phyloP scores from a whole-genome alignment of 768 basidiomycete species.

The Stropharia rugosoannulata region DNA sequence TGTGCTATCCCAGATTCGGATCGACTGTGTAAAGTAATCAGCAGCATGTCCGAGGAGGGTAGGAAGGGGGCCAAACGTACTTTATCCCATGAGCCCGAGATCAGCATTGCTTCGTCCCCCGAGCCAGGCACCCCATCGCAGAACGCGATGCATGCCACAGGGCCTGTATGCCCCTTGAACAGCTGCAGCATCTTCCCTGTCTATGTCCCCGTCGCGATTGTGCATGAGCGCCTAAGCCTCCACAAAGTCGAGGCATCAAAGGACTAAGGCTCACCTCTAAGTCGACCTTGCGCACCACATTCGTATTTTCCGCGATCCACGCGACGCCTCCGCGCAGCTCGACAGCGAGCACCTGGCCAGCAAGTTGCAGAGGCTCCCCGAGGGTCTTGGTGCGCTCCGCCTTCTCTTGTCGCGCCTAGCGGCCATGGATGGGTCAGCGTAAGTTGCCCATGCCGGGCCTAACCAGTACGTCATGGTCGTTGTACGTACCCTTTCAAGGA shows the following conservation, averaged over 20 bases:
- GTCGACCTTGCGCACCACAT: conserved; percentile 69
- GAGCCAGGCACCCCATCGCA: conserved; percentile 40
- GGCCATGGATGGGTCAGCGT: not conserved
- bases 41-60: not conserved
- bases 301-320: conserved; percentile 90
- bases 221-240: not conserved
- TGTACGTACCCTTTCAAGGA: conserved; percentile 50
- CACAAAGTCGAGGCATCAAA: not conserved
- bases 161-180: conserved; percentile 84
- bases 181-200: conserved; percentile 75
- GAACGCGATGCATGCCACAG: conserved; percentile 83
- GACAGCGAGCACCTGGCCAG: conserved; percentile 73
- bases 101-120: conserved; percentile 50
- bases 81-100: conserved; percentile 96
- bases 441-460: not conserved
- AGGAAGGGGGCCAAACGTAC: conserved; percentile 30
- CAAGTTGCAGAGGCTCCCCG: conserved; percentile 77
- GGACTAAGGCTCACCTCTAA: conserved; percentile 56
- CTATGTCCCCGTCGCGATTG: conserved; percentile 35
- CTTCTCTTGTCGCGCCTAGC: conserved; percentile 71
- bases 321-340: conserved; percentile 62
- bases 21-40: conserved; percentile 49
- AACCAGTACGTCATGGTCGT: not conserved
- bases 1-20: conserved; percentile 82
- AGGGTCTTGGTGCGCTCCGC: conserved; percentile 65